Conservation (phyloP, 805 yeast species). For the Spathaspora passalidarum region DNA sequence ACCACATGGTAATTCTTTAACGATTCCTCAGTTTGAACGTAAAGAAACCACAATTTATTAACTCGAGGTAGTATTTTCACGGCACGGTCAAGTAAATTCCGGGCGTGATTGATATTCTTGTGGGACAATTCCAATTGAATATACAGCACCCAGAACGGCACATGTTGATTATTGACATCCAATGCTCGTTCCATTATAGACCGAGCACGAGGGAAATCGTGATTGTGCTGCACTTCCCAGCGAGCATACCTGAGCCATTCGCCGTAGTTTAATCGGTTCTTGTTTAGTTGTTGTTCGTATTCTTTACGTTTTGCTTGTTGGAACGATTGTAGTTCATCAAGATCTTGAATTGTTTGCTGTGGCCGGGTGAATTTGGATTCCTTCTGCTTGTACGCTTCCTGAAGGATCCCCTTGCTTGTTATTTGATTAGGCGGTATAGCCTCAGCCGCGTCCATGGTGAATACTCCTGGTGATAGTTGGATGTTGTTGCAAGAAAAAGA, state of each 20-base stretch:
- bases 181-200: constrained; percentile 87
- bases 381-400: constrained; percentile 29
- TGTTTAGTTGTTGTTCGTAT: constrained; percentile 81
- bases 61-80: constrained; percentile 70
- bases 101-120: constrained; percentile 80
- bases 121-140: constrained; percentile 71
- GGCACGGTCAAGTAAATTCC: constrained; percentile 80
- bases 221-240: constrained; percentile 75
- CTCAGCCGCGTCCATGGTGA: neutral
- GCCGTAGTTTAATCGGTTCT: constrained; percentile 75
- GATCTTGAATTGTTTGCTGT: constrained; percentile 48
- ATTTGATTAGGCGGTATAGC: constrained; percentile 16
- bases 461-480: neutral
- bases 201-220: constrained; percentile 75
- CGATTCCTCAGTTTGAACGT: constrained; percentile 79
- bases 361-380: constrained; percentile 25
- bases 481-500: neutral
- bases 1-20: constrained; percentile 61
- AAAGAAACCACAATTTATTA: constrained; percentile 84
- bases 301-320: constrained; percentile 78
- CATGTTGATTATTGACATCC: constrained; percentile 67
- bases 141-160: constrained; percentile 85
- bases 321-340: constrained; percentile 74
- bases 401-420: constrained; percentile 36
- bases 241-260: constrained; percentile 93